Base-by-base conservation (phyloP, 768 basidiomycete species). In the Polyporus arcularius region DNA sequence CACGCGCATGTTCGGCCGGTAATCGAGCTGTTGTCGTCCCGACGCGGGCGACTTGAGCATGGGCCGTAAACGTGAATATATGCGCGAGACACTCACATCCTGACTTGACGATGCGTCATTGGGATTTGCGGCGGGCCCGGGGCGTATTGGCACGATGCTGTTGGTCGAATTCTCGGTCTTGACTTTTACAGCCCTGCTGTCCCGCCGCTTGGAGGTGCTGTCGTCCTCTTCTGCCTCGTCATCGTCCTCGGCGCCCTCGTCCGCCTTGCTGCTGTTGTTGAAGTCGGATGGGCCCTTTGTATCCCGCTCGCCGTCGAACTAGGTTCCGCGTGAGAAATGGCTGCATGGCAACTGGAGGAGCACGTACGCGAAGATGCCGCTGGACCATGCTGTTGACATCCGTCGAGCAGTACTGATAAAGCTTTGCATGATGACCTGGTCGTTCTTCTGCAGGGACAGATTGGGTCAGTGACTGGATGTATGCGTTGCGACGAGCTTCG, bases 321-420 rank as follows among this genome's bases (percentile, higher is more conserved):
- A 50, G 31, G 32, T 12, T 46, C 2, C 21, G 50, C 41, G 53
- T 50, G 66, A 63, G 21, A 28, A 40, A 2, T 40, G n/a, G 63
- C 28, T 26, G 31, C 10, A 30, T 18, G 40, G 38, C 18, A 21
- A 26, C 18, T 47, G 16, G 11, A 4, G 41, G 41, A 8, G 16
- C 1, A 57, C 75, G 59, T 70, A 84, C 82, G 47, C 81, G 75
- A 42, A 87, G 63, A 72, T 91, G 89, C 45, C 88, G 82, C 62
- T 87, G 80, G 31, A 92, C 83, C 64, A 92, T 86, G 61, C 83
- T 80, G 62, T 85, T 81, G 58, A 88, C 83, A 69, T 92, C 88
- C 18, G 75, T 75, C 12, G 90, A 92, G 71, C 88, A 86, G 68
- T 92, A 93, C 70, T 92, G 88, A 76, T 89, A 91, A 18, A 92